These are phyloP conservation scores for Nakaseomyces kungkrabaensis DNA, from an alignment of 1,139 yeast genomes.

Conservation along the genomic window DNA sequence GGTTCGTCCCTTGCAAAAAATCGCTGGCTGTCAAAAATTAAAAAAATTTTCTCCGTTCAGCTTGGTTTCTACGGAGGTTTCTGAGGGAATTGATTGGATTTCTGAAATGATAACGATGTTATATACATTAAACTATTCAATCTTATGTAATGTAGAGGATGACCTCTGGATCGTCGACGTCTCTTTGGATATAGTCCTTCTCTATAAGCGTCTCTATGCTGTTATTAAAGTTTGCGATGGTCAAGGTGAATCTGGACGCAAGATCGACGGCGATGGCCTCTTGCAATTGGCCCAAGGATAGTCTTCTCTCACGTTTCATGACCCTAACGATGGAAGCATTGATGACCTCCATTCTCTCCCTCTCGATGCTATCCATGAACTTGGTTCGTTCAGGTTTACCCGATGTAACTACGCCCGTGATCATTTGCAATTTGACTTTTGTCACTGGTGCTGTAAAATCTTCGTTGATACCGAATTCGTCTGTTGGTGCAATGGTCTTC, in stretches of 20 bases:
- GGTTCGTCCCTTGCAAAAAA: not conserved
- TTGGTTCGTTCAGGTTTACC: not conserved
- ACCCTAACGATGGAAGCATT: constrained; percentile 87
- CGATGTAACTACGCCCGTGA: constrained; percentile 27
- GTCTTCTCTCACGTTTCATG: constrained; percentile 64
- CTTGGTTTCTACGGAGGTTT: not conserved
- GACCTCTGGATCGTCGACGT: constrained; percentile 38
- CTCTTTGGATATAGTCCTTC: constrained; percentile 73
- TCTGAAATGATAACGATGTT: no score
- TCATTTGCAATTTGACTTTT: constrained; percentile 71
- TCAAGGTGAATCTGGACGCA: constrained; percentile 57
- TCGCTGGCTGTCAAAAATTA: no score
- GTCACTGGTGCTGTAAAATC: constrained; percentile 62
- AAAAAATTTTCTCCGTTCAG: no score
- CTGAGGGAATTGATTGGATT: not conserved
- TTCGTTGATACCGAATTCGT: constrained; percentile 59
- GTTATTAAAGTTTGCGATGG: constrained; percentile 57
- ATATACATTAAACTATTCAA: no score
- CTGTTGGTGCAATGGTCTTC: constrained; percentile 55
- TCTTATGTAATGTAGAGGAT: not conserved
- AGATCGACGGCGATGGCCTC: constrained; percentile 59
- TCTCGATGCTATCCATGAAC: constrained; percentile 23
- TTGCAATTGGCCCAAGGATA: constrained; percentile 56
- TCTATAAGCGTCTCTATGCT: constrained; percentile 76
- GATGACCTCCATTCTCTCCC: constrained; percentile 49